Percentiles rank a stretch among this genome's conserved stretches.
Conservation (phyloP, 2,329 filamentous ascomycete genomes). For the Cucurbitaria berberidis region DNA sequence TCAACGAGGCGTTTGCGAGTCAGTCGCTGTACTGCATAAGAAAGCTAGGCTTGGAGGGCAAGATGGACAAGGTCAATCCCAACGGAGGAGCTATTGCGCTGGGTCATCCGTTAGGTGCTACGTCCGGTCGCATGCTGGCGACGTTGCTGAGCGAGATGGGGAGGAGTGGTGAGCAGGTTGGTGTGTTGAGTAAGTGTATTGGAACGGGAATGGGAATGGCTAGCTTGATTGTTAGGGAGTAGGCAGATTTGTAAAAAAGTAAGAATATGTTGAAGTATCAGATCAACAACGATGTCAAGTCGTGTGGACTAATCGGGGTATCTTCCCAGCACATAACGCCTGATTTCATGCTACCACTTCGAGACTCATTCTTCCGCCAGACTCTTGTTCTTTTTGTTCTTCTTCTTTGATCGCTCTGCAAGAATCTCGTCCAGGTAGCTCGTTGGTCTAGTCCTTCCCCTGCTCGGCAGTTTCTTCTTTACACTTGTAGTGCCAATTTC, state of each 20-base stretch:
- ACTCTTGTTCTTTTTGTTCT: slow-evolving; percentile 32
- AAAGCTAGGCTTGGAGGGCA: slow-evolving; percentile 69
- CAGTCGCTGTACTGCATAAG: slow-evolving; percentile 74
- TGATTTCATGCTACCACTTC: not conserved
- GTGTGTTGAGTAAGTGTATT: slow-evolving; percentile 88
- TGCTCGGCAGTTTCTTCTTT: slow-evolving; percentile 19
- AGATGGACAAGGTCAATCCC: slow-evolving; percentile 80
- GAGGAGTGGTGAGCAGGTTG: slow-evolving; percentile 72
- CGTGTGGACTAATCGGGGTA: not conserved
- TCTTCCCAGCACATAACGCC: not conserved
- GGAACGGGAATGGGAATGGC: slow-evolving; percentile 62
- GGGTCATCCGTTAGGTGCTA: slow-evolving; percentile 89
- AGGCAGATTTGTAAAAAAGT: slow-evolving; percentile 5
- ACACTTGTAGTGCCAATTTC: slow-evolving; percentile 8
- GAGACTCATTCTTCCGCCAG: not conserved
- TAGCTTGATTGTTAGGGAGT: slow-evolving; percentile 58
- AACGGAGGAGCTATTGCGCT: slow-evolving; percentile 94
- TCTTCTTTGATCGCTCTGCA: slow-evolving; percentile 57
- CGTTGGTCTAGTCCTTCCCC: slow-evolving; percentile 46
- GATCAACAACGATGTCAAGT: not conserved
- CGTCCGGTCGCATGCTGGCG: slow-evolving; percentile 79
- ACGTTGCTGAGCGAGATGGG: slow-evolving; percentile 74
- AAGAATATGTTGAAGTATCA: not conserved
- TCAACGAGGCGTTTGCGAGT: slow-evolving; percentile 80
- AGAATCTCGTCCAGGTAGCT: slow-evolving; percentile 64